Evolutionary conservation across 306 rosid species (phyloP), one percentile per base, ranked within the genome.

Genomic region (Sindora glabra): DNA sequence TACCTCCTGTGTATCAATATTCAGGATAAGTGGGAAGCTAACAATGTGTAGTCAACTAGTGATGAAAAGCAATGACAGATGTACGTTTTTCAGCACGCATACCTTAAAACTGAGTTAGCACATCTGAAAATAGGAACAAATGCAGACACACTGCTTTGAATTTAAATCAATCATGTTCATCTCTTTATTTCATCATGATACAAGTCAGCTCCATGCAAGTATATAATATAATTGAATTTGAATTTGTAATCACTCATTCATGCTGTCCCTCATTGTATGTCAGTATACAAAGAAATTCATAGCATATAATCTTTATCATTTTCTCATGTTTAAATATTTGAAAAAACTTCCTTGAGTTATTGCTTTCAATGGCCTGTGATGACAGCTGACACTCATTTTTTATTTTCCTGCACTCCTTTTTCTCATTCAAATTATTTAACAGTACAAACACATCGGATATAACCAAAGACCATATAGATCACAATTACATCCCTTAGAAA

Each of bases 391-490:
- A n/a, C n/a, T n/a, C n/a, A n/a, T n/a, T n/a, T n/a, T n/a, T n/a
- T n/a, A n/a, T n/a, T n/a, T n/a, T n/a, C n/a, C n/a, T n/a, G n/a
- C n/a, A n/a, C n/a, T n/a, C n/a, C n/a, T n/a, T n/a, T 67, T 18
- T 38, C 25, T 33, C 24, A 68, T 36, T 12, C 56, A 47, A 48
- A 18, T 44, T 44, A 32, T 38, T 32, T 9, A 16, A 60, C 15
- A 53, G 38, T 26, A 26, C 59, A 39, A 45, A 37, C 29, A 32
- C 19, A 30, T 29, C 49, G 67, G 26, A 48, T 30, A 37, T 39
- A 60, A 39, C 54, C 37, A 48, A 47, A 47, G 56, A 74, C 26
- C 39, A 38, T 64, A 7, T 50, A 38, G 48, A 13, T 41, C 30
- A 62, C 34, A 41, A 30, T 21, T 56, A 33, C 54, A 6, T 24